Evolutionary conservation across 169 alveolate genomes (phyloP).

Genomic region (Plasmodium blacklocki): DNA sequence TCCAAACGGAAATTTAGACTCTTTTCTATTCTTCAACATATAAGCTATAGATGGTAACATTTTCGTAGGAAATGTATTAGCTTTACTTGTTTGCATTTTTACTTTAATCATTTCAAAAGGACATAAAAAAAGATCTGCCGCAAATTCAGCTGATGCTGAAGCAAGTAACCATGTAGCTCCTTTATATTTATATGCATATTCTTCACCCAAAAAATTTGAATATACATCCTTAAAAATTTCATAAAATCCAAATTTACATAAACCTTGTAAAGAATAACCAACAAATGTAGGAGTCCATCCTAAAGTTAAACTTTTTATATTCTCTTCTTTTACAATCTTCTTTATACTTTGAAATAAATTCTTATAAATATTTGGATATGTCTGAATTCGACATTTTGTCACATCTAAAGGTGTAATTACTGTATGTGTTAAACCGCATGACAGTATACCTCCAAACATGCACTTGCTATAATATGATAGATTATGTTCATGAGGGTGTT

Average conservation of each 20-base stretch:
- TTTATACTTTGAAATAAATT: slow-evolving; percentile 87
- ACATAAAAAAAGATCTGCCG: slow-evolving; percentile 97
- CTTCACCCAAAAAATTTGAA: slow-evolving; percentile 89
- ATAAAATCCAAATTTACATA: slow-evolving; percentile 97
- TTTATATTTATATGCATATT: slow-evolving; percentile 89
- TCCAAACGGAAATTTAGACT: slow-evolving; percentile 92
- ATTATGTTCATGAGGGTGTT: slow-evolving; percentile 83
- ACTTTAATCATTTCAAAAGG: slow-evolving; percentile 98
- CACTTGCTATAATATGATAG: slow-evolving; percentile 93
- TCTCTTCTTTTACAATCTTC: slow-evolving; percentile 90
- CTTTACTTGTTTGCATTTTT: slow-evolving; percentile 92
- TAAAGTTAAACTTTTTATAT: slow-evolving; percentile 91
- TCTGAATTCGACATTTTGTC: slow-evolving; percentile 97
- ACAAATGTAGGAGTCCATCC: slow-evolving; percentile 98
- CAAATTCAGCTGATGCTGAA: slow-evolving; percentile 98
- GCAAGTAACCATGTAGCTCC: slow-evolving; percentile 96
- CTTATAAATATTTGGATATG: slow-evolving; percentile 90
- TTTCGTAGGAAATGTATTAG: slow-evolving; percentile 90
- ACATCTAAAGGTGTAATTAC: slow-evolving; percentile 96
- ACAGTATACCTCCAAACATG: slow-evolving; percentile 96
- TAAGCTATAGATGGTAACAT: slow-evolving; percentile 85
- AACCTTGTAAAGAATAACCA: slow-evolving; percentile 98
- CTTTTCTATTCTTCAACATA: slow-evolving; percentile 86
- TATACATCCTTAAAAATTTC: slow-evolving; percentile 98
- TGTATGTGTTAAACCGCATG: slow-evolving; percentile 98